Conservation (phyloP, 495 filamentous ascomycete species). For the Aspergillus asperescens region DNA sequence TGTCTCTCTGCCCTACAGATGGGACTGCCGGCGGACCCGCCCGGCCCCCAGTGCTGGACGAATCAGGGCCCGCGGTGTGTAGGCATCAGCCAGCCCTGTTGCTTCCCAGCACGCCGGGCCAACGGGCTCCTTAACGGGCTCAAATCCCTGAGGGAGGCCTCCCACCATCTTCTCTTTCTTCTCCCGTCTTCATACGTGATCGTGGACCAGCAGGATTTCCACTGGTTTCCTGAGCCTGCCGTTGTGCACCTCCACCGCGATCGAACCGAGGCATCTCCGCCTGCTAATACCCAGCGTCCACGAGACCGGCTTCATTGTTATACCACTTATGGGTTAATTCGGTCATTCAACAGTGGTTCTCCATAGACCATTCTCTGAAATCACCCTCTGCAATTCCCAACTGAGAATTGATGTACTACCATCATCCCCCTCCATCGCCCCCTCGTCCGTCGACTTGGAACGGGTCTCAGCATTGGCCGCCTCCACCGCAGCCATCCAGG, state of each 20-base stretch:
- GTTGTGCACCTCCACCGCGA: not conserved
- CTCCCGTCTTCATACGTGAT: not conserved
- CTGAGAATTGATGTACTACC: constrained; percentile 28
- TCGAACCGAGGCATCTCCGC: not conserved
- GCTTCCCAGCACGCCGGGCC: constrained; percentile 1
- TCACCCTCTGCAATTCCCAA: not conserved
- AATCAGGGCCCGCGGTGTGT: not conserved
- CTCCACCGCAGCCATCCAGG: constrained; percentile 20
- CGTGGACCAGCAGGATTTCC: no score
- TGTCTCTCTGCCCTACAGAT: constrained; percentile 19
- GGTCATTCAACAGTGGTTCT: not conserved
- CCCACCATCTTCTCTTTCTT: constrained; percentile 2
- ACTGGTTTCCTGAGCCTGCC: no score
- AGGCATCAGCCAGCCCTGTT: constrained; percentile 22
- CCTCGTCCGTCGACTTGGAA: constrained; percentile 26
- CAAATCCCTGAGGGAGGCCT: constrained; percentile 5
- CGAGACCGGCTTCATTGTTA: no score
- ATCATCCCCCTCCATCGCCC: constrained; percentile 21
- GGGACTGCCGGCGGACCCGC: constrained; percentile 1
- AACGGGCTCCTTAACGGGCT: not conserved
- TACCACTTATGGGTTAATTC: not conserved
- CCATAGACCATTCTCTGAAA: no score
- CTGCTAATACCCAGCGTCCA: no score
- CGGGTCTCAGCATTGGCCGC: constrained; percentile 18
- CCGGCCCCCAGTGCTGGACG: not conserved